Base-by-base conservation (phyloP, 202 grass and related monocot genomes). In the Miscanthus sacchariflorus region DNA sequence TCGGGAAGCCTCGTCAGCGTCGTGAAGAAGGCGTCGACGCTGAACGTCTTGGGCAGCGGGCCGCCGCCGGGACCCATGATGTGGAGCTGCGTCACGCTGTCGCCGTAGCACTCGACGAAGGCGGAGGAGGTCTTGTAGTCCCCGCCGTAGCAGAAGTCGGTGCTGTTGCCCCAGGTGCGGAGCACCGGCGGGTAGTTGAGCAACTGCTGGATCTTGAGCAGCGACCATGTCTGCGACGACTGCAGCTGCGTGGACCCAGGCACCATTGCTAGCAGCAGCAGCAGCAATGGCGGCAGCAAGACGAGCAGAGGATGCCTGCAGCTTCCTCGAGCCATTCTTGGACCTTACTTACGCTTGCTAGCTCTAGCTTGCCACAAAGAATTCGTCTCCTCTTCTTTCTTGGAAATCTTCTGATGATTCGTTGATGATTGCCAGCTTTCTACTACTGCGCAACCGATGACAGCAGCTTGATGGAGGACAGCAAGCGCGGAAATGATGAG, bases 181-280 rank as follows among this genome's bases (percentile, higher is more conserved):
- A 99, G 91, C 56, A 85, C 88, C 12, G 83, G 27, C 14, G 96
- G 94, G 89, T 91, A 90, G 76, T 89, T 90, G 48, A 99, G 88
- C 49, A 96, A 66, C 65, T 88, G 89, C 77, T 90, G 85, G 83
- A 95, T 86, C 81, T 93, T 95, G 72, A 98, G 87, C 48, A 98
- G 92, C n/a, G 96, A 93, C 92, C 90, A 91, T 25, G 94, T 86
- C 81, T 98, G 96, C 40, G 94, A 93, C 5, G 91, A 71, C 90
- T 95, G 93, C 28, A 95, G 89, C 72, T 87, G 84, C 58, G 78
- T 86, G 24, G 91, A 89, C 15, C 61, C 81, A 1, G 86, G 89
- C 33, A 91, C 30, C 83, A 91, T 84, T 77, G 92, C 74, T 1
- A 95, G 77, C 44, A 89, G 36, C 36, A 36, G 61, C 0, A 95